These are phyloP conservation scores for Vickermania ingenoplastis DNA, from an alignment of 208 protist species.

Conservation along the genomic window DNA sequence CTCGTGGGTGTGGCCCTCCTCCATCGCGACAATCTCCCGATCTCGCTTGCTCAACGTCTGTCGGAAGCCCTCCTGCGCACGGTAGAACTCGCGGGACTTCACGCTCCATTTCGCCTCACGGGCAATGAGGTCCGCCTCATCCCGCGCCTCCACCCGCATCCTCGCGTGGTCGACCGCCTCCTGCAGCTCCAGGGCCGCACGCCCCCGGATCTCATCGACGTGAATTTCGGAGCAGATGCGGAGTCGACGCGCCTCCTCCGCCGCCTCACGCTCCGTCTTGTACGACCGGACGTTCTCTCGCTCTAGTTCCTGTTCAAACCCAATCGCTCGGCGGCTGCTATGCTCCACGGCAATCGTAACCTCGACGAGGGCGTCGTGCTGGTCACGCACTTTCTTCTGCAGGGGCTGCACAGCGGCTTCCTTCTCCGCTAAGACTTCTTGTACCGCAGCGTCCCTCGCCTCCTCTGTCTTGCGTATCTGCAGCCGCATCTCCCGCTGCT, in stretches of 20 bases:
- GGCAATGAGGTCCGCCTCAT: neutral
- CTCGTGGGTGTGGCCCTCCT: neutral
- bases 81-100: neutral
- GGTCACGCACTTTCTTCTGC: slow-evolving; percentile 3
- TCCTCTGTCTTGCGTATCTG: neutral
- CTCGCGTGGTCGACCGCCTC: neutral
- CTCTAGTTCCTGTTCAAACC: neutral
- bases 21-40: neutral
- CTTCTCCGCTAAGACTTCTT: slow-evolving; percentile 3
- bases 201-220: neutral
- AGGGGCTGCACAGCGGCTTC: neutral
- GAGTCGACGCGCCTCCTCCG: neutral
- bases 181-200: neutral
- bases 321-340: neutral
- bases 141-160: neutral
- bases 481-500: slow-evolving; percentile 7
- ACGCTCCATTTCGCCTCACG: neutral
- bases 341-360: slow-evolving; percentile 1
- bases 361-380: slow-evolving; percentile 8
- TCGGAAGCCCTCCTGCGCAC: neutral
- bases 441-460: slow-evolving; percentile 1
- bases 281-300: neutral
- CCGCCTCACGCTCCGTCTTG: neutral
- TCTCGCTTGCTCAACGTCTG: neutral
- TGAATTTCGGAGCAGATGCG: neutral